phyloP scores from a whole-genome alignment of 345 rosid species.

The Erodium maritimum region DNA sequence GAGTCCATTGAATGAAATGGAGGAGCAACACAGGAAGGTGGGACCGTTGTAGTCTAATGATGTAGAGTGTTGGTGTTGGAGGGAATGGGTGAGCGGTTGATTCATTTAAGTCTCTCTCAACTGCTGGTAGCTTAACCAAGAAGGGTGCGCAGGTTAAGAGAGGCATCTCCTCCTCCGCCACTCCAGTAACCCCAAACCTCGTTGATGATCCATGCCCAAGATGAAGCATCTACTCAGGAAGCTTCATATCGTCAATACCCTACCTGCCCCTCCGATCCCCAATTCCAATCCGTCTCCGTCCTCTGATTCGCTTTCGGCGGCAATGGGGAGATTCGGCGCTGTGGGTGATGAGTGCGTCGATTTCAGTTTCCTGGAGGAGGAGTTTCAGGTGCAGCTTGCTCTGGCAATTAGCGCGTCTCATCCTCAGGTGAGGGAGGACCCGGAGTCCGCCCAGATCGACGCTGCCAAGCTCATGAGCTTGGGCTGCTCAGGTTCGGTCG shows the following conservation, averaged over 20 bases:
- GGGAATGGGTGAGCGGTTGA: conserved; percentile 11
- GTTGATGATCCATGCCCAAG: conserved; percentile 90
- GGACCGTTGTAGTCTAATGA: too few relatives aligned
- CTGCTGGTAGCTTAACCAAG: conserved; percentile 44
- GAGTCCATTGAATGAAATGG: conserved; percentile 13
- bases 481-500: conserved; percentile 47
- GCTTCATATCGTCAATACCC: conserved; percentile 96
- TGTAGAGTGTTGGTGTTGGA: conserved; percentile 23
- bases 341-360: conserved; percentile 19
- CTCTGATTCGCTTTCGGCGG: conserved; percentile 21
- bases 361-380: conserved; percentile 76
- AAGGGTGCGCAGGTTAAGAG: conserved; percentile 61
- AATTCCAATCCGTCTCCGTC: conserved; percentile 24
- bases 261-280: too few relatives aligned
- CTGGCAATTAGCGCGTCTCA: conserved; percentile 92
- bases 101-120: conserved; percentile 4
- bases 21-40: conserved; percentile 32
- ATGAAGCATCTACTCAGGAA: conserved; percentile 85
- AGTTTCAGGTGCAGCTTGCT: conserved; percentile 90
- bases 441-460: conserved; percentile 87
- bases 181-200: too few relatives aligned
- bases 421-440: conserved; percentile 44
- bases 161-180: too few relatives aligned
- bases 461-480: conserved; percentile 95
- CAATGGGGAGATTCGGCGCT: conserved; percentile 2